phyloP scores from a whole-genome alignment of 2,329 filamentous ascomycete species.

The Aspergillus japonicus region DNA sequence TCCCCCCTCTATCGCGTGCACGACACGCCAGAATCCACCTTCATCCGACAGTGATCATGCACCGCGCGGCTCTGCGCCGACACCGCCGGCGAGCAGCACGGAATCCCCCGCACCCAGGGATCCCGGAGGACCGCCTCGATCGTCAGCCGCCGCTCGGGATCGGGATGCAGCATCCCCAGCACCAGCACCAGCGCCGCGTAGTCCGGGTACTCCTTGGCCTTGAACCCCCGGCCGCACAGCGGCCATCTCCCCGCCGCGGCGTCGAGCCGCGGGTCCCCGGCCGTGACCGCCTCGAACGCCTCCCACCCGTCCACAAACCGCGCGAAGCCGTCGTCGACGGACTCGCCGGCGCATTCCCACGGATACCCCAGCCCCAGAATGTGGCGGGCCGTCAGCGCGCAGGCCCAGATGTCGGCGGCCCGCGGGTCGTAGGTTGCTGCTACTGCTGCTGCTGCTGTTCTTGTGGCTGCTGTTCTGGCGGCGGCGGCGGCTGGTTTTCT shows the following conservation, averaged over 20 bases:
- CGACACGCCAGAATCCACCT: too few relatives aligned
- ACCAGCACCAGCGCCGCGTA: conserved; percentile 47
- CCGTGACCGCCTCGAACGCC: not conserved
- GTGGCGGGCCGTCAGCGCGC: conserved; percentile 77
- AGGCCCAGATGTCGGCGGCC: conserved; percentile 81
- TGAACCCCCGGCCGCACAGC: not conserved
- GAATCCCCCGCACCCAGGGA: conserved; percentile 70
- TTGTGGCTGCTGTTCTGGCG: too few relatives aligned
- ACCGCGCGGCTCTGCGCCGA: not conserved
- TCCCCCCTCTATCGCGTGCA: too few relatives aligned
- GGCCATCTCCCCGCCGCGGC: not conserved
- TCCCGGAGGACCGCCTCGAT: conserved; percentile 68
- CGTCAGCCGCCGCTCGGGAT: conserved; percentile 67
- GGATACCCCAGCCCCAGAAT: conserved; percentile 49
- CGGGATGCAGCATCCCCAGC: conserved; percentile 78
- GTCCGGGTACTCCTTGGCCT: not conserved
- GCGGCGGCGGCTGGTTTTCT: too few relatives aligned
- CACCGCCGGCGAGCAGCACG: conserved; percentile 65
- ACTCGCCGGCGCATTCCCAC: not conserved
- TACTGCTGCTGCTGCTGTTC: conserved; percentile 27
- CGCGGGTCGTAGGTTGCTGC: conserved; percentile 77
- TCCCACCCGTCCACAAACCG: not conserved
- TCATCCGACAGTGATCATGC: not conserved
- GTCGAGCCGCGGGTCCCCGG: not conserved
- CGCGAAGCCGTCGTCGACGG: not conserved